Conservation (phyloP, 257 asterid genomes). For the Gardenia jasminoides region DNA sequence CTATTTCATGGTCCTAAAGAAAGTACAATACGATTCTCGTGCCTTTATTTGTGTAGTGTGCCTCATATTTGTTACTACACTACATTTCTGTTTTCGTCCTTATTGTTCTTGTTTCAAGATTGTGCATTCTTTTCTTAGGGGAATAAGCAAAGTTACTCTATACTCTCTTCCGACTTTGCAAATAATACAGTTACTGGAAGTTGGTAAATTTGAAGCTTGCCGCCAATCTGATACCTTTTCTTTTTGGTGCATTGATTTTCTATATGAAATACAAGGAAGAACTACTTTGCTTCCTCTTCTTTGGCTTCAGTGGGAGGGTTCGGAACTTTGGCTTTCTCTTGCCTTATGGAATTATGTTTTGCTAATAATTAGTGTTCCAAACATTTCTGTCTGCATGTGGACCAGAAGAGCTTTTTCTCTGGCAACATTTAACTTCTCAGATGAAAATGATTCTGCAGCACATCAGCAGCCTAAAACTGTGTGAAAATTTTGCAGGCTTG, state of each 20-base stretch:
- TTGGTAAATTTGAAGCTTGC: not conserved
- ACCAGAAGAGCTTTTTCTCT: not conserved
- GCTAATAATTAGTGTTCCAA: not conserved
- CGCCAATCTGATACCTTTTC: not conserved
- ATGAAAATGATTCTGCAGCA: not conserved
- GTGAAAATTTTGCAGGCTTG: conserved; percentile 48
- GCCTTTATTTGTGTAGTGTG: not conserved
- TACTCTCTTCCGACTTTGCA: not conserved
- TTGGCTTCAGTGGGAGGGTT: not conserved
- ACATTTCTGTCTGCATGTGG: not conserved
- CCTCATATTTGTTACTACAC: not conserved
- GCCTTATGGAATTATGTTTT: not conserved
- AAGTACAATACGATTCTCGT: conserved; percentile 42
- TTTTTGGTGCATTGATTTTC: not conserved
- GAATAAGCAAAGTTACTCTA: not conserved
- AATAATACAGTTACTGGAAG: not conserved
- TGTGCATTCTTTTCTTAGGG: not conserved
- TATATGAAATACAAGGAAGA: not conserved
- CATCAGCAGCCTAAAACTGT: not conserved
- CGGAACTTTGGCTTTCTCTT: not conserved
- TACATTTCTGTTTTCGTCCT: not conserved
- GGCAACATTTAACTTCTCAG: not conserved
- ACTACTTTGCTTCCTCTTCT: not conserved
- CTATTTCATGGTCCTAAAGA: conserved; percentile 94
- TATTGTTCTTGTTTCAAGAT: conserved; percentile 1